Evolutionary conservation across 129 eudicot species (phyloP), one percentile per base, ranked within the genome.

Genomic region (Tagetes erecta): DNA sequence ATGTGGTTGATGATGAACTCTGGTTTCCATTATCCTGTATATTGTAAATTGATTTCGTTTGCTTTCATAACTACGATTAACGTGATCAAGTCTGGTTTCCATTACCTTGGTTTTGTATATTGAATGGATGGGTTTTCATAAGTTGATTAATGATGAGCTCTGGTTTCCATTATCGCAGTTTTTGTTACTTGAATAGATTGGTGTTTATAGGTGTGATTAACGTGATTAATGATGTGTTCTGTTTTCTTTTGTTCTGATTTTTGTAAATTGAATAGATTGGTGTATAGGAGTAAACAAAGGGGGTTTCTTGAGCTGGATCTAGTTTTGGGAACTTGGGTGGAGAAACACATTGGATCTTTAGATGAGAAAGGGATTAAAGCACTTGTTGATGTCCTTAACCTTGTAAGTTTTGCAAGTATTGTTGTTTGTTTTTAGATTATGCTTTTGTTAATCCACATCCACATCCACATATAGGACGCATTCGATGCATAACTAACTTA

Each of bases 221-320:
- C 13, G 20, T 3, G 11, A 59, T 45, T 7, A 41, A 37, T 55
- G 34, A 39, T 7, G 9, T n/a, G 4, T 0, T 31, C 56, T 0
- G 40, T 58, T 38, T 75, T 52, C 8, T 30, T 45, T 40, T 4
- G 5, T 12, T 8, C 27, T 45, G 52, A 49, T 71, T 11, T 7
- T 56, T 4, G 56, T 41, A 8, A 73, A 64, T 46, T 49, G 59
- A n/a, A 37, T 75, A 95, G 99, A 90, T 81, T 95, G 75, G 36
- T 87, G 37, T 95, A 95, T 79, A 88, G 99, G 84, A 95, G 99
- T 78, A 95, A 88, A 76, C 99, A 95, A 63, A 84, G 99, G 72
- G 99, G 99, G 27, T 95, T 74, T 76, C 88, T 95, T 51, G 99
- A 95, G 90, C 86, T 91, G 78, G 99, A 95, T 72, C 66, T 95